Evolutionary conservation across 768 basidiomycete species (phyloP).

Genomic region (Chalciporus pseudorubinellus): DNA sequence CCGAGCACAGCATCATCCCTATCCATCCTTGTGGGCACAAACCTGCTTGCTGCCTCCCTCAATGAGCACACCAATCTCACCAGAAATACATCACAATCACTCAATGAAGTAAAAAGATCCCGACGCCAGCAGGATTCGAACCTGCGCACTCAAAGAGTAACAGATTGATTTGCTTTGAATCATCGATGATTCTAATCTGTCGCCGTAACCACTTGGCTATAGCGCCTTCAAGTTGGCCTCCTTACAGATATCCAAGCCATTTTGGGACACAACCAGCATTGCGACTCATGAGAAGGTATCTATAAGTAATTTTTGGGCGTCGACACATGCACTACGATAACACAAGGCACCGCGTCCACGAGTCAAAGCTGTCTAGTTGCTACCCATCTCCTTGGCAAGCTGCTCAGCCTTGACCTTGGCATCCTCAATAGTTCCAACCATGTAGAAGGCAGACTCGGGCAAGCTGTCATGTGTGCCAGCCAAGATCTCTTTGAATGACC

Average conservation of each 20-base stretch:
- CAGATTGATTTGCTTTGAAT: conserved; percentile 40
- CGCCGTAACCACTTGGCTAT: conserved; percentile 81
- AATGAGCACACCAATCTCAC: no score
- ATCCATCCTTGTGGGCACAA: background rate
- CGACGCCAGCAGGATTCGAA: conserved; percentile 69
- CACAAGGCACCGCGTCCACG: conserved; percentile 9
- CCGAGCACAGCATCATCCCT: conserved; percentile 16
- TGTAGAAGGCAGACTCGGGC: conserved; percentile 98
- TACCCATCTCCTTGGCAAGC: conserved; percentile 89
- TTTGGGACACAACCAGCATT: background rate
- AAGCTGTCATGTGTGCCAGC: conserved; percentile 83
- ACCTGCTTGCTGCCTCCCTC: no score
- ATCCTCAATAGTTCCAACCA: conserved; percentile 96
- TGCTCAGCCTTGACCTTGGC: conserved; percentile 97
- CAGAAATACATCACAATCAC: no score
- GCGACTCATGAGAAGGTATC: background rate
- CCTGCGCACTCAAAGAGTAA: conserved; percentile 70
- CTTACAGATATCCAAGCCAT: background rate
- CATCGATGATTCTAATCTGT: conserved; percentile 56
- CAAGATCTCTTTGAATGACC: conserved; percentile 98
- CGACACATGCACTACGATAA: conserved; percentile 13
- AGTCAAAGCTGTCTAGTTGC: conserved; percentile 31
- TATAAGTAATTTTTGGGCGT: conserved; percentile 3
- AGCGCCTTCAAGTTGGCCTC: conserved; percentile 42
- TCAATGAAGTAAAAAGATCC: conserved; percentile 3